A percentile compares a stretch with the other conserved stretches of the same genome.
phyloP scores from a whole-genome alignment of 495 filamentous ascomycete genomes.

The Xylaria longipes region DNA sequence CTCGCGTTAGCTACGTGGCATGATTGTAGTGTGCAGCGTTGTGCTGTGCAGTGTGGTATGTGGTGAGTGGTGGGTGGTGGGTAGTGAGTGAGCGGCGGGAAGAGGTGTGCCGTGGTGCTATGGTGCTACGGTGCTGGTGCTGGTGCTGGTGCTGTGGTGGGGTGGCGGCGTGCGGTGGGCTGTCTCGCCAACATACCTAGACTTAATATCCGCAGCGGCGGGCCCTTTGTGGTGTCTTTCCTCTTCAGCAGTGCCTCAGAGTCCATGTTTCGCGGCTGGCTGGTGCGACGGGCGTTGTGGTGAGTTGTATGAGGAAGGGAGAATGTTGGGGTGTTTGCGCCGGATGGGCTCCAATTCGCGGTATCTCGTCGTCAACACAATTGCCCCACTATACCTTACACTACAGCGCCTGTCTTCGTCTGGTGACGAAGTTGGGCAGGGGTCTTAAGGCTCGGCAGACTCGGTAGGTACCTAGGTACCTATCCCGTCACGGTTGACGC shows the following conservation, averaged over 20 bases:
- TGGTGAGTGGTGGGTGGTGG: not conserved
- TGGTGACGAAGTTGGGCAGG: slow-evolving; percentile 20
- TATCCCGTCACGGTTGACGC: not conserved
- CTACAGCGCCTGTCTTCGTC: slow-evolving; percentile 1
- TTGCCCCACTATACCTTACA: slow-evolving; percentile 16
- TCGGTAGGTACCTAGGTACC: too few relatives aligned
- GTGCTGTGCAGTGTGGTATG: not conserved
- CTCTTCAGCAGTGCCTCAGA: slow-evolving; percentile 54
- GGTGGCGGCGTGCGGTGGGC: not conserved
- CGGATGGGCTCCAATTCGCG: slow-evolving; percentile 11
- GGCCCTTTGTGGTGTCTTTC: slow-evolving; percentile 94
- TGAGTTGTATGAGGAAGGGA: slow-evolving; percentile 7
- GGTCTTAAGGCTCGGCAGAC: slow-evolving; percentile 5
- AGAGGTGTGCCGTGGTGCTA: not conserved
- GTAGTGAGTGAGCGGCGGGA: not conserved
- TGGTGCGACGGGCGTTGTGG: slow-evolving; percentile 8
- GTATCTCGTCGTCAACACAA: slow-evolving; percentile 1
- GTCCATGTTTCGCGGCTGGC: slow-evolving; percentile 33
- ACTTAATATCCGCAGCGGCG: slow-evolving; percentile 88
- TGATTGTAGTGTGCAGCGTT: not conserved
- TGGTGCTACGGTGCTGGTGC: not conserved
- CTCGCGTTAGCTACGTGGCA: slow-evolving; percentile 25
- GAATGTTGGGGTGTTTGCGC: slow-evolving; percentile 7
- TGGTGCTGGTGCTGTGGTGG: not conserved
- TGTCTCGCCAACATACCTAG: slow-evolving; percentile 67